Conservation (phyloP, 2,329 filamentous ascomycete genomes). For the Cylindrodendrum hubeiense region DNA sequence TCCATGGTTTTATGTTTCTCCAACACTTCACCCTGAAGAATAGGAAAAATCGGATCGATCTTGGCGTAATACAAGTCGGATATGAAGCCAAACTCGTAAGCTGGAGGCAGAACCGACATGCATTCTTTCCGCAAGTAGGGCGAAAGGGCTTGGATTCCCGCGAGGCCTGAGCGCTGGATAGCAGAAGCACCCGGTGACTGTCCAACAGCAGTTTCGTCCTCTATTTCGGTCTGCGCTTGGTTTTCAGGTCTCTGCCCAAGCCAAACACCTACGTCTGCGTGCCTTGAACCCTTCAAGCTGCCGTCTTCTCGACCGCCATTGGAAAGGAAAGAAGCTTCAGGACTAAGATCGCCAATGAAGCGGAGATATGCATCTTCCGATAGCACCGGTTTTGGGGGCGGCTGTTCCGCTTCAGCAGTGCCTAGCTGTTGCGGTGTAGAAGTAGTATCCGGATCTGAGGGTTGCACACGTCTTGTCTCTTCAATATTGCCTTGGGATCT, state of each 20-base stretch:
- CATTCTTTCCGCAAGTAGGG: constrained; percentile 7
- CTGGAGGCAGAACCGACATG: constrained; percentile 17
- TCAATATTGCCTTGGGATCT: neutral
- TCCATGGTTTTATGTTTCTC: constrained; percentile 5
- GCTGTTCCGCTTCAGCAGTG: neutral
- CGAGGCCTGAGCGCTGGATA: neutral
- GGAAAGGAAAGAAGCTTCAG: constrained; percentile 18
- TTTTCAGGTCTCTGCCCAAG: constrained; percentile 5
- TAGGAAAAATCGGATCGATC: constrained; percentile 10
- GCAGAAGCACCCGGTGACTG: neutral
- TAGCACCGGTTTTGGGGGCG: neutral
- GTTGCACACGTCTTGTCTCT: neutral
- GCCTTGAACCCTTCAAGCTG: constrained; percentile 5
- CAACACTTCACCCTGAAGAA: neutral
- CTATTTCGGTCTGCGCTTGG: neutral
- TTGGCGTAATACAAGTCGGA: constrained; percentile 9
- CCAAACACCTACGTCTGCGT: constrained; percentile 14
- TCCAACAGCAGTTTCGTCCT: neutral
- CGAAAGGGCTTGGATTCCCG: neutral
- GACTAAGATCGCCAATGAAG: constrained; percentile 16
- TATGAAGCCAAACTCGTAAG: neutral
- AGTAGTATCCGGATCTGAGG: neutral
- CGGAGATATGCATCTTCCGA: neutral
- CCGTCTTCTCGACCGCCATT: constrained; percentile 2
- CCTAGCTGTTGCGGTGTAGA: neutral